Evolutionary conservation across 1,284 basidiomycete genomes (phyloP), one percentile per base, ranked within the genome.

Genomic region (Ustilago hordei): DNA sequence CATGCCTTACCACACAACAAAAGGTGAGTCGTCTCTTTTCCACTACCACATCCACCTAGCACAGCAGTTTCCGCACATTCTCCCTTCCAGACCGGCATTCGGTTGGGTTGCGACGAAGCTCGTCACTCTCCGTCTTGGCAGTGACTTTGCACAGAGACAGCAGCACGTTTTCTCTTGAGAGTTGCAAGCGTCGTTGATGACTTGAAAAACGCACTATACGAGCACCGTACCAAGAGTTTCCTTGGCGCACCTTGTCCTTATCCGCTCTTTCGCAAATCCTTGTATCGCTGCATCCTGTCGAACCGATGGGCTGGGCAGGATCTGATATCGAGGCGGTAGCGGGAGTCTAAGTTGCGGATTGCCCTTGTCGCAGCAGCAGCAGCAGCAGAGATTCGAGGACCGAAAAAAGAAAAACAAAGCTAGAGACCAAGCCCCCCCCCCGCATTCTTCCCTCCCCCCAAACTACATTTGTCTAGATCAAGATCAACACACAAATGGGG

Each of bases 1-100:
- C n/a, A 19, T 45, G 17, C 43, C 1, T 45, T 19, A 45, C 6
- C n/a, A 19, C 43, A 45, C 6, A 45, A 19, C 43, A 23, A 32
- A 65, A 76, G 74, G 74, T 76, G 74, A 64, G 73, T 75, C 73
- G 65, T 38, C 34, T 60, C 58, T 64, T 28, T 28, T 58, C 58
- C 28, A 39, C 50, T 56, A 55, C 50, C 58, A 32, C 57, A 19
- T 28, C 23, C 69, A 66, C 34, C 64, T 8, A 54, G 28, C 41
- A 47, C 32, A 50, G 56, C 55, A 45, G 52, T 32, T 34, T 13
- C 55, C 38, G 8, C 54, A 11, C 56, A 3, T 41, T 17, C 32
- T 36, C 7, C 11, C 45, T 19, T 19, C 31, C 15, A 13, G 8
- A 41, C 17, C 19, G 41, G 47, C 19, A n/a, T 32, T 31, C 28